phyloP scores from a whole-genome alignment of 2,329 filamentous ascomycete species.

The Aspergillus pseudonomiae region DNA sequence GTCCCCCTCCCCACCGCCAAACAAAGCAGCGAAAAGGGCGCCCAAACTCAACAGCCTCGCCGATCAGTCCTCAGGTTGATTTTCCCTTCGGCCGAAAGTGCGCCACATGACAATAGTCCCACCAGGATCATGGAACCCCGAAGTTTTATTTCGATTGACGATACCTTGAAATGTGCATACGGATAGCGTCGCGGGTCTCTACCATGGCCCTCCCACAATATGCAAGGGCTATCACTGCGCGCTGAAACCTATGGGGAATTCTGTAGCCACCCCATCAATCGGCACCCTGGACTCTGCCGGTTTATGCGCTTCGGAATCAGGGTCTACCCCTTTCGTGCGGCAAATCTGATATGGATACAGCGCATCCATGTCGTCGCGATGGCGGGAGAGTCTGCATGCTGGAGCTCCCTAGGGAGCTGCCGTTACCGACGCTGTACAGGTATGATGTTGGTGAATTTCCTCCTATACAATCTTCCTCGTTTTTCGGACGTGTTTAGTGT shows the following conservation, averaged over 20 bases:
- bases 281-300: background rate
- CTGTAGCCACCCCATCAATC: background rate
- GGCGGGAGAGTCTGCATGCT: background rate
- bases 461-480: background rate
- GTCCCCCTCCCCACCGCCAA: background rate
- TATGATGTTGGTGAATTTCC: background rate
- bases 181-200: background rate
- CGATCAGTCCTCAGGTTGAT: background rate
- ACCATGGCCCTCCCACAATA: background rate
- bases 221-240: background rate
- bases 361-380: background rate
- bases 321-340: background rate
- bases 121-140: background rate
- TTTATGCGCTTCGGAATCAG: background rate
- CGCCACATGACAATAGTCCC: constrained; percentile 5
- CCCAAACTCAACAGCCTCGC: background rate
- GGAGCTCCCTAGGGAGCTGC: background rate
- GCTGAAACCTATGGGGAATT: background rate
- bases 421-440: background rate
- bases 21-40: background rate
- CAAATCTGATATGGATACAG: background rate
- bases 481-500: too few species aligned
- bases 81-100: background rate
- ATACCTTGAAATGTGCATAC: background rate
- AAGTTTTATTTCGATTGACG: background rate